Evolutionary conservation across 345 rosid genomes (phyloP), one percentile per base, ranked within the genome.

Genomic region (Ceriops tagal): DNA sequence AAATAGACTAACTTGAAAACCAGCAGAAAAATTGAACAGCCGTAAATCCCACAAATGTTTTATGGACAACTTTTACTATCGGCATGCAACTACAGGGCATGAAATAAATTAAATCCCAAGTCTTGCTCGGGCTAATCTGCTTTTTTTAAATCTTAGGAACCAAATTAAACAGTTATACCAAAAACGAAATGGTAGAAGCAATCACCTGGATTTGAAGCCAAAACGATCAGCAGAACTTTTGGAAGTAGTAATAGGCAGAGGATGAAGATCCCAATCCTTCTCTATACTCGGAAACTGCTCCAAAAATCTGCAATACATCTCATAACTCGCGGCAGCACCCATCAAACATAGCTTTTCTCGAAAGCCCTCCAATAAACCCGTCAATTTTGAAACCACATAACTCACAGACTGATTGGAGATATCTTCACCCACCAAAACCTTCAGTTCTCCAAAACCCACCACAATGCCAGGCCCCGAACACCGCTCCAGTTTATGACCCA

Each of bases 241-340:
- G 39, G 82, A 75, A 58, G 85, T 77, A 69, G 89, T 76, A 15
- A 84, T 78, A 0, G 91, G 89, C 83, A 86, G 76, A 70, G 83
- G 73, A 28, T 86, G 85, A 80, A 90, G 80, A 78, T 86, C 87
- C 96, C 89, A 90, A 9, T 84, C 88, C 71, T 72, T 77, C 28
- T 85, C 91, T 24, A 83, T 60, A 47, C 51, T 70, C 0, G 91
- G 88, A 77, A 83, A 90, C 77, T 68, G 66, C 9, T 72, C 81
- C 5, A 75, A 61, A 47, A 88, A 69, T 73, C 81, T 85, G 43
- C 70, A 68, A 74, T 83, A 88, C 57, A 69, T 82, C 67, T 88
- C 93, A 55, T 79, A 68, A 47, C 76, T 84, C 9, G 75, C 82
- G 0, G 77, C 82, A 55, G 83, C 75, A 6, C 79, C 93, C 9